These are phyloP conservation scores for Pseudofabraea citricarpa DNA, from an alignment of 2,329 filamentous ascomycete genomes.

Conservation along the genomic window DNA sequence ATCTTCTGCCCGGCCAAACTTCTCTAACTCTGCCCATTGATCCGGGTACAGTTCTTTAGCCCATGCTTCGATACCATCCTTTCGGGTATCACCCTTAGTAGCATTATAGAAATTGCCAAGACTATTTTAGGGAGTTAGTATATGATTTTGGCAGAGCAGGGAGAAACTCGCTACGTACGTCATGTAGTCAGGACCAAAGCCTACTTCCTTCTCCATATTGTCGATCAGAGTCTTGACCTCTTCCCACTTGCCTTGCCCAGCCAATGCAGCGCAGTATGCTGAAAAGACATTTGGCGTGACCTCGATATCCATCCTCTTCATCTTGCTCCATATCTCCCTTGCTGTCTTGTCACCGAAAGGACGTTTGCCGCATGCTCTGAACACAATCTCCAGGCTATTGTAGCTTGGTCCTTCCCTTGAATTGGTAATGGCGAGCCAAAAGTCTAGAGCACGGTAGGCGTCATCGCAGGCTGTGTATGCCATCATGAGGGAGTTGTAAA, in stretches of 20 bases:
- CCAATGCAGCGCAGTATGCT: slow-evolving; percentile 72
- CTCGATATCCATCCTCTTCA: slow-evolving; percentile 72
- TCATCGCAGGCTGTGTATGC: slow-evolving; percentile 71
- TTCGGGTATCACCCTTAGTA: slow-evolving; percentile 58
- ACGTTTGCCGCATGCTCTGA: slow-evolving; percentile 68
- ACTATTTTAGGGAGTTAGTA: slow-evolving; percentile 35
- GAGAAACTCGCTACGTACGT: slow-evolving; percentile 64
- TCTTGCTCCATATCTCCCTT: slow-evolving; percentile 64
- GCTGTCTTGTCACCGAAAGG: slow-evolving; percentile 55
- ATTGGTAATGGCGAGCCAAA: slow-evolving; percentile 80
- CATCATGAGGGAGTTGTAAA: slow-evolving; percentile 84
- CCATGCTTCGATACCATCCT: slow-evolving; percentile 71
- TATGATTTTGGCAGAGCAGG: not conserved
- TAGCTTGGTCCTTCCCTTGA: slow-evolving; percentile 84
- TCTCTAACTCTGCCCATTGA: slow-evolving; percentile 59
- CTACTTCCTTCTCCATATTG: slow-evolving; percentile 61
- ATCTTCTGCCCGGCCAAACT: slow-evolving; percentile 18
- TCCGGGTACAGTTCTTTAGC: slow-evolving; percentile 62
- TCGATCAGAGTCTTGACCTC: slow-evolving; percentile 63
- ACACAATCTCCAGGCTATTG: slow-evolving; percentile 72
- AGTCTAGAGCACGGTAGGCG: slow-evolving; percentile 63
- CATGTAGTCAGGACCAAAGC: slow-evolving; percentile 60
- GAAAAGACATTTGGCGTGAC: slow-evolving; percentile 69
- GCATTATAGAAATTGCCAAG: slow-evolving; percentile 74
- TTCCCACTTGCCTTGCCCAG: slow-evolving; percentile 65